Evolutionary conservation across 176 grass and related monocot species (phyloP).

Genomic region (Sorghum bicolor): DNA sequence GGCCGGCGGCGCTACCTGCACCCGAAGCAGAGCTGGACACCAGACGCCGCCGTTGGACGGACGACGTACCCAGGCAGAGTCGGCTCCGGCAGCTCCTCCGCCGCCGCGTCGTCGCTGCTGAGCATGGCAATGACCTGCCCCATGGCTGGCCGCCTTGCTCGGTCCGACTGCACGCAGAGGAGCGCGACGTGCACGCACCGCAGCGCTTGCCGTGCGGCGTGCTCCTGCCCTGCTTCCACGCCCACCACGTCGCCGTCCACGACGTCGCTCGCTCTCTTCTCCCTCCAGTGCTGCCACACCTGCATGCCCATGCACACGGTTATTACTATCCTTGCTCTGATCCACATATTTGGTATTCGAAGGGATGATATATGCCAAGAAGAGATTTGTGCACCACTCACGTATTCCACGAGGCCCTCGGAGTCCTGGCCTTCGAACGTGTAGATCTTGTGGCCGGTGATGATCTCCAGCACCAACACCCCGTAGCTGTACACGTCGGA

Average conservation of each 20-base stretch:
- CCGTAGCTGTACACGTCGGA: conserved; percentile 33
- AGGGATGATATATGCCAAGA: too few species aligned
- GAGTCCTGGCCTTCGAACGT: conserved; percentile 4
- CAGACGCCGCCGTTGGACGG: not conserved
- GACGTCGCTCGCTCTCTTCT: not conserved
- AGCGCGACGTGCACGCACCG: conserved; percentile 15
- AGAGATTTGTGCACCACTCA: not conserved
- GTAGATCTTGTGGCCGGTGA: conserved; percentile 12
- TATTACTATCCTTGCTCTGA: not conserved
- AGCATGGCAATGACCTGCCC: not conserved
- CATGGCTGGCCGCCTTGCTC: not conserved
- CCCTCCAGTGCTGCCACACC: conserved; percentile 23
- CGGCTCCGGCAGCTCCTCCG: not conserved
- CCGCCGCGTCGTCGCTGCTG: not conserved
- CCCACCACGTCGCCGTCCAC: not conserved
- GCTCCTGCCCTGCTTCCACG: not conserved
- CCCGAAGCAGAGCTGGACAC: not conserved
- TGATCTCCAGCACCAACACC: conserved; percentile 18
- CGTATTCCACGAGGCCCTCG: conserved; percentile 9
- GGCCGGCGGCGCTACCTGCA: not conserved
- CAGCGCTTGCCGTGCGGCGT: not conserved
- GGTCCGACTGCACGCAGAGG: conserved; percentile 14
- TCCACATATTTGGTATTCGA: too few species aligned
- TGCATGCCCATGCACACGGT: not conserved
- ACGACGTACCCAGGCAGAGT: not conserved